Percentiles rank a stretch among this genome's conserved stretches.
These are phyloP conservation scores for Aspergillus ochraceus DNA, from an alignment of 2,329 filamentous ascomycete species.

Conservation along the genomic window DNA sequence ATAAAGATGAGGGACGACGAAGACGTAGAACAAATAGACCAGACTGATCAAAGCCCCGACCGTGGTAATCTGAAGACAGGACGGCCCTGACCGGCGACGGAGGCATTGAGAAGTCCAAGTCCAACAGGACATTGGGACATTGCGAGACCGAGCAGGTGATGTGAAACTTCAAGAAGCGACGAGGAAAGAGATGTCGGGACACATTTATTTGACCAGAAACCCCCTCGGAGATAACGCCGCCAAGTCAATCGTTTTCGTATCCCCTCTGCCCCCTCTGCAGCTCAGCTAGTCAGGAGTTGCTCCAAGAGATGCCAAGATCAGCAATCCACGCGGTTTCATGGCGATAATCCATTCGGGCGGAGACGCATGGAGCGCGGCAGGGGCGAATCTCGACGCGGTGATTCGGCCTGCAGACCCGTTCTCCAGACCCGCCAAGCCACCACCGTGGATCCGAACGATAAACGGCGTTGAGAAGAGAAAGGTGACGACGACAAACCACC, in stretches of 20 bases:
- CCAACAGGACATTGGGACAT: constrained; percentile 20
- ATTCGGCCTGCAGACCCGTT: not conserved
- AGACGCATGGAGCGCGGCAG: not conserved
- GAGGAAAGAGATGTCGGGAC: no score
- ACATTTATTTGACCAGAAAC: not conserved
- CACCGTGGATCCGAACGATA: not conserved
- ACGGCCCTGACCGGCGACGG: constrained; percentile 10
- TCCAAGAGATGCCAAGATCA: not conserved
- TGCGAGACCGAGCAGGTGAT: not conserved
- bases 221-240: not conserved
- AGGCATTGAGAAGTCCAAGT: constrained; percentile 8
- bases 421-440: not conserved
- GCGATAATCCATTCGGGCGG: not conserved
- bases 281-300: no score
- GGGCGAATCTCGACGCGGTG: not conserved
- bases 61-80: constrained; percentile 5
- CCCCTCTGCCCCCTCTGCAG: not conserved
- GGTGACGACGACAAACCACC: not conserved
- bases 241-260: not conserved
- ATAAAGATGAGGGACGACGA: constrained; percentile 19
- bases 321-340: constrained; percentile 2
- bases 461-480: not conserved
- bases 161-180: not conserved
- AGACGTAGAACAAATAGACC: constrained; percentile 19
- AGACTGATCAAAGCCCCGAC: constrained; percentile 12